Evolutionary conservation across 2,329 filamentous ascomycete genomes (phyloP), one percentile per base, ranked within the genome.

Genomic region (Phaeophleospora eucalypticola): DNA sequence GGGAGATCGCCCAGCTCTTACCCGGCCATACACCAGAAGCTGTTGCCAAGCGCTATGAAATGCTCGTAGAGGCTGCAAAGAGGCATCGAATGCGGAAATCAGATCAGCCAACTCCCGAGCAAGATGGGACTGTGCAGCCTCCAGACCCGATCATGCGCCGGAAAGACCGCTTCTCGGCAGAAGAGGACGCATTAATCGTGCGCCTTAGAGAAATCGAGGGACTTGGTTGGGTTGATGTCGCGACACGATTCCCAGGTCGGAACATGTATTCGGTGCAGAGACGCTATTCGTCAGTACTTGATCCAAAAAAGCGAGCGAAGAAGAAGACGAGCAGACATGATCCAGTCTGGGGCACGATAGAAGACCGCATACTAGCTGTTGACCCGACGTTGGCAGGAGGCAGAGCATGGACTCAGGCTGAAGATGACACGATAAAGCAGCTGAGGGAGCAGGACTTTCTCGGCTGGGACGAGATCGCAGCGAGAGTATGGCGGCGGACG

Each of bases 381-480:
- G 43, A 45, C n/a, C 43, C 43, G 3, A 10, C 20, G n/a, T 29
- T 45, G 21, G 42, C 33, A 10, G 43, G 43, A 9, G 15, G 15
- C 9, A 20, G 18, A 16, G 16, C 15, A 19, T 45, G 12, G 20
- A 32, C 14, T 12, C 42, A 19, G n/a, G 21, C 24, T 18, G 35
- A 45, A 10, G 43, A 45, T 14, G 8, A 12, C 4, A n/a, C 20
- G 15, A 39, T 45, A 14, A 24, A 20, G 20, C n/a, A 17, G 4
- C n/a, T 39, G 20, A 36, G 24, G 17, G 35, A 39, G 4, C 14
- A 45, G 14, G 33, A 39, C 3, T 14, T 21, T 27, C 35, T 50
- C 9, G 49, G 45, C 6, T 71, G 67, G 66, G 35, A 46, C 2
- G 51, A 64, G 1, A 66, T 71, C 7, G 61, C 58, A 1, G 20